Percentiles rank a stretch among this genome's conserved stretches.
Conservation (phyloP, 169 alveolate genomes). For the Plasmodium relictum region DNA sequence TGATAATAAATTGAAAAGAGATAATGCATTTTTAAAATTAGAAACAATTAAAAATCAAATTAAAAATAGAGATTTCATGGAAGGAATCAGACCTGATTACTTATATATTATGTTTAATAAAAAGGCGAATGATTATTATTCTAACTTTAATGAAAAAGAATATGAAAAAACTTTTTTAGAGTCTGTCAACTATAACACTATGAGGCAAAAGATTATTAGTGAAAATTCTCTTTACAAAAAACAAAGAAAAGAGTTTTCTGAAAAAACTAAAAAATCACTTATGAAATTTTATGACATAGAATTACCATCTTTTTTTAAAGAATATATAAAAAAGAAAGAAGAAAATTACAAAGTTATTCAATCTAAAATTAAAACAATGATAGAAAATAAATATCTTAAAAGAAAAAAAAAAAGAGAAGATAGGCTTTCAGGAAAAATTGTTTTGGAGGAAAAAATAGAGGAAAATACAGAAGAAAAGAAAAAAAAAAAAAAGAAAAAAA, state of each 20-base stretch:
- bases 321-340: constrained; percentile 59
- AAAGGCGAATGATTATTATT: constrained; percentile 60
- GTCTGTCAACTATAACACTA: constrained; percentile 38
- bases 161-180: constrained; percentile 23
- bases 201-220: constrained; percentile 36
- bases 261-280: constrained; percentile 39
- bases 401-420: constrained; percentile 59
- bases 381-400: constrained; percentile 38
- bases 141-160: constrained; percentile 78
- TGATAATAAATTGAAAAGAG: constrained; percentile 48
- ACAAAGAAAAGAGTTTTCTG: constrained; percentile 44
- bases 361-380: constrained; percentile 38
- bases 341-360: constrained; percentile 54
- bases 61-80: constrained; percentile 79
- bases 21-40: constrained; percentile 80
- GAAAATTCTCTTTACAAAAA: constrained; percentile 50
- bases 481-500: constrained; percentile 25
- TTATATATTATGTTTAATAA: constrained; percentile 81
- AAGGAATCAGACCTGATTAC: constrained; percentile 88
- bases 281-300: constrained; percentile 72
- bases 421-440: constrained; percentile 1
- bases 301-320: constrained; percentile 67
- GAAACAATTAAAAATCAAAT: constrained; percentile 81
- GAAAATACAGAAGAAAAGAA: constrained; percentile 7
- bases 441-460: neutral